Conservation (phyloP, 2,329 filamentous ascomycete genomes). For the Cercospora beticola region DNA sequence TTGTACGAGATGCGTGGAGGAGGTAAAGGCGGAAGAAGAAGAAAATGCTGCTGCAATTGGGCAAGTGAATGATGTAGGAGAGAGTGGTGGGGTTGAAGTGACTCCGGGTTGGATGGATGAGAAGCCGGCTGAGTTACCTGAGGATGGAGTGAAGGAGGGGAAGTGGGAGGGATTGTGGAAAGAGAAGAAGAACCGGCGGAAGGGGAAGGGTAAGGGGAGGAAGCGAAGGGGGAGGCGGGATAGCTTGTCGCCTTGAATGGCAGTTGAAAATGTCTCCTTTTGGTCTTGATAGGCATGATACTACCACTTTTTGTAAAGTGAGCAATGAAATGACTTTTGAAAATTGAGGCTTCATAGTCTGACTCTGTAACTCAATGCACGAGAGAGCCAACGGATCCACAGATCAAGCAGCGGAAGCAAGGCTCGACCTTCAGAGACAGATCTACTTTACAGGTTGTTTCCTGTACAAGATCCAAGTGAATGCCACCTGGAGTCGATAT, state of each 20-base stretch:
- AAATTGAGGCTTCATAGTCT: background rate
- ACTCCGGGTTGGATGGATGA: background rate
- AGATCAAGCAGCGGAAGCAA: background rate
- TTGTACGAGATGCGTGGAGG: constrained; percentile 32
- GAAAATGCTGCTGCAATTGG: background rate
- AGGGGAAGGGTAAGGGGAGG: background rate
- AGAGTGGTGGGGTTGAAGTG: background rate
- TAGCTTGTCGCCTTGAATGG: background rate
- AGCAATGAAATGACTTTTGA: background rate
- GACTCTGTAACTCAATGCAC: background rate
- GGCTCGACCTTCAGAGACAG: background rate
- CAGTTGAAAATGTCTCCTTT: background rate
- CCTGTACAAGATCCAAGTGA: background rate
- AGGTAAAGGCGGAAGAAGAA: constrained; percentile 19
- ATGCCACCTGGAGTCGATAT: background rate
- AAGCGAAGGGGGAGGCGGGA: background rate
- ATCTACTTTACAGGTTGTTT: background rate
- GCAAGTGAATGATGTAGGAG: constrained; percentile 19
- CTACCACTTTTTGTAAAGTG: background rate
- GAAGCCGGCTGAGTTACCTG: background rate
- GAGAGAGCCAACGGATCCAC: background rate
- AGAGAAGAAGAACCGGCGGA: background rate
- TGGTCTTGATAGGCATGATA: background rate
- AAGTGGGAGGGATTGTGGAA: constrained; percentile 2
- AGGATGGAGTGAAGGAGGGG: background rate